These are phyloP conservation scores for Fusarium sp. DNA, from an alignment of 2,329 filamentous ascomycete species.

Conservation along the genomic window DNA sequence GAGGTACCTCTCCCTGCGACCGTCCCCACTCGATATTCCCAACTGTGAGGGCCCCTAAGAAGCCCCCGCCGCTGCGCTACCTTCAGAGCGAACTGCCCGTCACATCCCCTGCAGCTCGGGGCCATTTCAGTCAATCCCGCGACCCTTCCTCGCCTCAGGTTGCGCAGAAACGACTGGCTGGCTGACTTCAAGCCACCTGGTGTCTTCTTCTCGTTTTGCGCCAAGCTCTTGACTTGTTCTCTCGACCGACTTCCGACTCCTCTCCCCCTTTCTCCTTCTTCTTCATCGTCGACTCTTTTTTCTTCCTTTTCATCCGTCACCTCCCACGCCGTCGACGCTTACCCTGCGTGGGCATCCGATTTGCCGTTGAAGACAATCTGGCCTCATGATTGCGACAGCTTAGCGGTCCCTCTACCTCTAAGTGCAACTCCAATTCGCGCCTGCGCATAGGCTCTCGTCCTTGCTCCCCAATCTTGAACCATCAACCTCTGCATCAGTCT, in stretches of 20 bases:
- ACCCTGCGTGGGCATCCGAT: constrained; percentile 31
- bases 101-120: constrained; percentile 44
- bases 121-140: constrained; percentile 38
- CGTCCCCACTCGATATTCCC: constrained; percentile 17
- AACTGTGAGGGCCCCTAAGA: constrained; percentile 15
- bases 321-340: constrained; percentile 20
- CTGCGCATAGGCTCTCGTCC: constrained; percentile 15
- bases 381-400: constrained; percentile 47
- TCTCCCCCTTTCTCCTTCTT: constrained; percentile 33
- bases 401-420: constrained; percentile 25
- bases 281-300: constrained; percentile 22
- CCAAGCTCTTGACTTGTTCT: constrained; percentile 37
- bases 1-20: constrained; percentile 23
- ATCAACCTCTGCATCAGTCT: constrained; percentile 9
- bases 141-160: constrained; percentile 45
- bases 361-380: constrained; percentile 47
- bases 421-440: constrained; percentile 22
- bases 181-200: constrained; percentile 49
- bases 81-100: constrained; percentile 33
- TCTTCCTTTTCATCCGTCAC: constrained; percentile 1
- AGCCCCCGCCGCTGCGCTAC: constrained; percentile 26
- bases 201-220: constrained; percentile 46
- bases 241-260: constrained; percentile 26
- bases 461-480: constrained; percentile 11
- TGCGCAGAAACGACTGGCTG: constrained; percentile 44